Base-by-base conservation (phyloP, 1,139 yeast species). In the Saccharomyces hybrid region DNA sequence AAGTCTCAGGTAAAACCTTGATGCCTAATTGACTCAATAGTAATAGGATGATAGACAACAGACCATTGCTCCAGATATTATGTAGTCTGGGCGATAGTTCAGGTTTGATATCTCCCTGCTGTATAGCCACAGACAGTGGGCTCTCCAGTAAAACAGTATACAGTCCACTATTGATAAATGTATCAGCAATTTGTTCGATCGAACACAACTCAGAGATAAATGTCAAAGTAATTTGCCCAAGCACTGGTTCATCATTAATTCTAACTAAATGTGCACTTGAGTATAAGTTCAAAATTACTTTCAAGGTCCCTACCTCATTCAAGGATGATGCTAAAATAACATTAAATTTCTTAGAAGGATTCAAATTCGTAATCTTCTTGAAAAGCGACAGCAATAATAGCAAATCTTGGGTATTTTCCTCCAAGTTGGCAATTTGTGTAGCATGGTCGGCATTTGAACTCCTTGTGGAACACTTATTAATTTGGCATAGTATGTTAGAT, bases 1-100 rank as follows among this genome's bases (percentile, higher is more conserved):
- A 78, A 5, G 84, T 73, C 56, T 88, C 95, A 1, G 88, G 83
- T 1, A 85, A 65, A 2, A 86, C 75, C 47, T 80, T 74, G 0
- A 79, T 77, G 0, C 95, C 95, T 54, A 89, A 79, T 54, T 78
- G 79, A 48, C 83, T 76, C 51, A 88, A 68, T 16, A 88, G 70
- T 2, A 80, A 76, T 47, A 88, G 70, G 27, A 85, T 73, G 8
- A 88, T 79, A 0, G 95, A 85, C 47, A 91, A 73, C 23, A 91
- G 73, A 0, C 96, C 96, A 64, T 85, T 84, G 11, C 83, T 80
- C 97, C 97, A 91, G 23, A 88, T 75, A 53, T 80, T 77, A 67
- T 89, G 93, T 57, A 87, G 72, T 56, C 79, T 78, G 1, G 86
- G 79, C 7, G 75, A 68, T 0, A 68, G 58, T 20, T 79, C 76